Conservation (phyloP, 2,329 filamentous ascomycete genomes). For the Cordyceps farinosa region DNA sequence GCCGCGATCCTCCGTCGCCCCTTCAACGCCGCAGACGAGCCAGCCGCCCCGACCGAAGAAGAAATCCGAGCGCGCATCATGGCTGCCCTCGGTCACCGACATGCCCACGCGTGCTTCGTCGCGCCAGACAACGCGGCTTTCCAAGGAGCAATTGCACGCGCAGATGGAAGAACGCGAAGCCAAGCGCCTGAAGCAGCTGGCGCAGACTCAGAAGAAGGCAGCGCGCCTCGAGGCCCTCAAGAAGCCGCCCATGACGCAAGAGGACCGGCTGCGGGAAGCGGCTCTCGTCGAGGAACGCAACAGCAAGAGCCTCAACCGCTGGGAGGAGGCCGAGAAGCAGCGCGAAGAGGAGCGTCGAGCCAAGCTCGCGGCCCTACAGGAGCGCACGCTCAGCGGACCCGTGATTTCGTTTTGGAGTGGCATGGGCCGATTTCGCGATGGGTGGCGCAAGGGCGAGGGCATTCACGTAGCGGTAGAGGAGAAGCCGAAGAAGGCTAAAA, state of each 20-base stretch:
- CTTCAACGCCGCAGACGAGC: slow-evolving; percentile 33
- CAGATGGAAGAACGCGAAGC: slow-evolving; percentile 72
- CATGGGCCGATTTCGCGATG: slow-evolving; percentile 75
- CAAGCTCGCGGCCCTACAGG: slow-evolving; percentile 82
- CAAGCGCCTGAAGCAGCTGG: slow-evolving; percentile 66
- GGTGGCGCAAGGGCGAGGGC: slow-evolving; percentile 68
- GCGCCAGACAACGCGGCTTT: slow-evolving; percentile 54
- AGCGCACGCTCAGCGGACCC: slow-evolving; percentile 80
- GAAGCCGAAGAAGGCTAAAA: slow-evolving; percentile 57
- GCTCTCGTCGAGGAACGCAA: slow-evolving; percentile 81
- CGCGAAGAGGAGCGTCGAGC: slow-evolving; percentile 78
- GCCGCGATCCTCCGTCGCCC: slow-evolving; percentile 30
- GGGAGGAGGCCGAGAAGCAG: slow-evolving; percentile 89
- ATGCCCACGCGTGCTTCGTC: slow-evolving; percentile 57
- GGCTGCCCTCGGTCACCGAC: slow-evolving; percentile 53
- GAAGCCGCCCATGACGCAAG: slow-evolving; percentile 81
- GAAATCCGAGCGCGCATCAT: slow-evolving; percentile 57
- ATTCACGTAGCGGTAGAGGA: slow-evolving; percentile 61
- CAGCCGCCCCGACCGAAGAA: slow-evolving; percentile 50
- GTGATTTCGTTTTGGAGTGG: slow-evolving; percentile 94
- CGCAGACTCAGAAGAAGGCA: slow-evolving; percentile 62
- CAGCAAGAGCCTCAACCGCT: slow-evolving; percentile 83
- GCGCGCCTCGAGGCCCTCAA: slow-evolving; percentile 70
- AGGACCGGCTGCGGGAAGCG: slow-evolving; percentile 77
- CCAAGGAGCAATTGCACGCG: slow-evolving; percentile 61